Percentiles rank a stretch among this genome's conserved stretches.
Evolutionary conservation across 331 rosid species (phyloP).

Genomic region (Cucumis variabilis): DNA sequence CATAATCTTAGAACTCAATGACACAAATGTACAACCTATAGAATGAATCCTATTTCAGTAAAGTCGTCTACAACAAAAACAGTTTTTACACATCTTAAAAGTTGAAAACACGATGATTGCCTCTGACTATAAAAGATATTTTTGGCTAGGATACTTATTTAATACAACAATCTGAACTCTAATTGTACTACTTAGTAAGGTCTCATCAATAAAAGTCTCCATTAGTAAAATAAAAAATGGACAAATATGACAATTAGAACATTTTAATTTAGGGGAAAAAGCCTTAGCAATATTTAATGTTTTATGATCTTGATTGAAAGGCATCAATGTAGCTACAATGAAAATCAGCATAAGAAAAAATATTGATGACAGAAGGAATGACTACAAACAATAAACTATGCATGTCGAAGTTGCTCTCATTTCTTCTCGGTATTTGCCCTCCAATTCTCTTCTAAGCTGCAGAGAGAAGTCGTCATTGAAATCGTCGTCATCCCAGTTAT

Average conservation of each 20-base stretch:
- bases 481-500: slow-evolving; percentile 96
- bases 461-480: slow-evolving; percentile 90
- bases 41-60: too few relatives aligned
- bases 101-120: background rate
- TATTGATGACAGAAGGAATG: background rate
- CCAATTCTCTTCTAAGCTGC: slow-evolving; percentile 86
- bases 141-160: background rate
- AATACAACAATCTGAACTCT: slow-evolving; percentile 6
- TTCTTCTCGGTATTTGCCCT: slow-evolving; percentile 68
- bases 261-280: background rate
- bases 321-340: background rate
- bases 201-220: background rate
- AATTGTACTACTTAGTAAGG: background rate
- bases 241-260: background rate
- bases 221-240: background rate
- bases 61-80: background rate
- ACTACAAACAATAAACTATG: background rate
- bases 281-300: background rate
- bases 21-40: too few relatives aligned
- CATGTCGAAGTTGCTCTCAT: background rate
- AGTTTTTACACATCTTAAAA: background rate
- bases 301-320: background rate
- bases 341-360: background rate
- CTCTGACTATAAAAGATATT: background rate
- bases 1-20: background rate